Evolutionary conservation across 768 basidiomycete genomes (phyloP).

Genomic region (Boletus sp.): DNA sequence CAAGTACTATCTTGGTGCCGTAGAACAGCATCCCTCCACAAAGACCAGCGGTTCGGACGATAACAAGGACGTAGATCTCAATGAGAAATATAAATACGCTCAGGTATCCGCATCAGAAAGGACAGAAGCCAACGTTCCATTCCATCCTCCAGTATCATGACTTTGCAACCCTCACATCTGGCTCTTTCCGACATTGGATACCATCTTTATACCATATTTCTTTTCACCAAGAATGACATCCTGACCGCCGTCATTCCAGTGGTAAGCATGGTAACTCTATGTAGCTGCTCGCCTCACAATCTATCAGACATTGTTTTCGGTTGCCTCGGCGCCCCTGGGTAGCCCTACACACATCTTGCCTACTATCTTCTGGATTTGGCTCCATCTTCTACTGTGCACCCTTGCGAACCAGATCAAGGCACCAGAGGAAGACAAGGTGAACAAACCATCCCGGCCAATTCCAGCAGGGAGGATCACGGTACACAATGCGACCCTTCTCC

Average conservation of each 20-base stretch:
- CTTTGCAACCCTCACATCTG: conserved; percentile 8
- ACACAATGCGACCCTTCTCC: conserved; percentile 32
- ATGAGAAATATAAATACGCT: background rate
- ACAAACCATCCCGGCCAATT: conserved; percentile 45
- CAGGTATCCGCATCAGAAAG: too few relatives aligned
- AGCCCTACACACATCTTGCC: conserved; percentile 19
- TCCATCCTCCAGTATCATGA: conserved; percentile 12
- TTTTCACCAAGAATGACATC: conserved; percentile 47
- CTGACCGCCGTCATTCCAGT: conserved; percentile 46
- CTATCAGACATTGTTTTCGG: conserved; percentile 32
- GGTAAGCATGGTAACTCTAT: conserved; percentile 27
- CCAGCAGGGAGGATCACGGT: conserved; percentile 42
- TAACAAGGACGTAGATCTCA: background rate
- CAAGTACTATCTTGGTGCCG: background rate
- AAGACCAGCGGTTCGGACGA: background rate
- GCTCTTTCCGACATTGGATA: conserved; percentile 16
- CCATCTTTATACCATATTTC: conserved; percentile 31
- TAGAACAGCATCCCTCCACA: background rate
- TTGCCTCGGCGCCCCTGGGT: conserved; percentile 31
- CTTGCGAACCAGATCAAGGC: conserved; percentile 44
- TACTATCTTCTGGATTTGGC: conserved; percentile 41
- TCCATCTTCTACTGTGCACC: conserved; percentile 43
- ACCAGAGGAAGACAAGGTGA: conserved; percentile 41
- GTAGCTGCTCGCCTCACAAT: background rate
- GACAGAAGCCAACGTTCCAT: background rate